phyloP scores from a whole-genome alignment of 2,329 filamentous ascomycete genomes.

The Fonsecaea pedrosoi region DNA sequence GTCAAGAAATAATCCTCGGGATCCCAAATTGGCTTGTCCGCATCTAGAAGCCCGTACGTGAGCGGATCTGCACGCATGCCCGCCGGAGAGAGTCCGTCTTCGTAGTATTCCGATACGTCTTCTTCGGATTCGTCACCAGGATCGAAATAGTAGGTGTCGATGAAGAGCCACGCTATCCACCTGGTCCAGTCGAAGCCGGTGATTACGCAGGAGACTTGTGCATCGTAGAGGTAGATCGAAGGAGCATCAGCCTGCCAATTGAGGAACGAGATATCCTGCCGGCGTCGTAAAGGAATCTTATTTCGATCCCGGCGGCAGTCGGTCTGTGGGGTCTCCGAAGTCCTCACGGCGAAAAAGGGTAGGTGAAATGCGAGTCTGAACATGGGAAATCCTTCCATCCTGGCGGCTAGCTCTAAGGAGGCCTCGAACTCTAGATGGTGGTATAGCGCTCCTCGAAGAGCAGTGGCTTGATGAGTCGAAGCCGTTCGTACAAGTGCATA shows the following conservation, averaged over 20 bases:
- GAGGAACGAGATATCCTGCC: slow-evolving; percentile 9
- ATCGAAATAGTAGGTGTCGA: slow-evolving; percentile 11
- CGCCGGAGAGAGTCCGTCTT: not conserved
- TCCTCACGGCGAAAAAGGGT: not conserved
- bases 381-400: not conserved
- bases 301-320: not conserved
- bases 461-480: not conserved
- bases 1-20: slow-evolving; percentile 10
- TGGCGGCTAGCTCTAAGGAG: not conserved
- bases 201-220: slow-evolving; percentile 10
- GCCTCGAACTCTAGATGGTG: slow-evolving; percentile 14
- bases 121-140: not conserved
- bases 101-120: slow-evolving; percentile 1
- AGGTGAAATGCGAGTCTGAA: slow-evolving; percentile 13
- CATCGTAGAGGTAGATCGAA: slow-evolving; percentile 6
- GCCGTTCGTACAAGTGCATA: slow-evolving; percentile 21
- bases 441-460: slow-evolving; percentile 11
- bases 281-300: not conserved
- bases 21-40: slow-evolving; percentile 11
- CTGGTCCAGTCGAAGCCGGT: not conserved
- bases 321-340: not conserved
- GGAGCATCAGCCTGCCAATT: not conserved
- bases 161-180: not conserved
- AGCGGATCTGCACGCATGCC: slow-evolving; percentile 3
- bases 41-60: not conserved